phyloP scores from a whole-genome alignment of 164 flowering plant genomes.

The Platanus orientalis region DNA sequence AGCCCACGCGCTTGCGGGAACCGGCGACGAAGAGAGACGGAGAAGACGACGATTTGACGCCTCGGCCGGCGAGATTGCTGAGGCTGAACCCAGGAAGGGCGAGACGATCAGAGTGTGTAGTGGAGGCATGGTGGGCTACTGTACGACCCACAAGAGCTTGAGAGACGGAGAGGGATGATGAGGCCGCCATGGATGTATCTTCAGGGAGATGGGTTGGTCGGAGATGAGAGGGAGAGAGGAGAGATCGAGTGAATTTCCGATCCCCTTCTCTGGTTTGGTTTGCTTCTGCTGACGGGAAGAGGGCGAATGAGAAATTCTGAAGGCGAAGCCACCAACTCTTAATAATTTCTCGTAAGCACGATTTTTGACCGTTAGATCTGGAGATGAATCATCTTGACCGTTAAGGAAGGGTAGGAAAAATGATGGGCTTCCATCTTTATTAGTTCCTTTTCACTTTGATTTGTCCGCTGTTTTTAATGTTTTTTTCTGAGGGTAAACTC shows the following conservation, averaged over 20 bases:
- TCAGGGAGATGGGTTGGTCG: neutral
- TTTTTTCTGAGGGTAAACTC: too few species aligned
- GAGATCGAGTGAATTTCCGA: too few species aligned
- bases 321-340: neutral
- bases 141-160: constrained; percentile 28
- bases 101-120: constrained; percentile 13
- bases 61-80: constrained; percentile 22
- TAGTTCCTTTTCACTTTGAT: neutral
- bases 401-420: constrained; percentile 33
- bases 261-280: too few species aligned
- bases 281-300: too few species aligned
- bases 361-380: constrained; percentile 11
- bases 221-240: too few species aligned
- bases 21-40: constrained; percentile 15
- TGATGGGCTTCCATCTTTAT: constrained; percentile 27
- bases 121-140: constrained; percentile 32
- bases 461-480: too few species aligned
- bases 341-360: constrained; percentile 5
- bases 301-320: neutral
- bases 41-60: constrained; percentile 39
- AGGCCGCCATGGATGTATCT: constrained; percentile 32
- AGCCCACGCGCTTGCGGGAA: constrained; percentile 8
- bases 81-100: constrained; percentile 20
- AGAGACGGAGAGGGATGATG: constrained; percentile 36
- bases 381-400: constrained; percentile 21